Evolutionary conservation across 257 asterid species (phyloP).

Genomic region (Solanum pinnatisectum): DNA sequence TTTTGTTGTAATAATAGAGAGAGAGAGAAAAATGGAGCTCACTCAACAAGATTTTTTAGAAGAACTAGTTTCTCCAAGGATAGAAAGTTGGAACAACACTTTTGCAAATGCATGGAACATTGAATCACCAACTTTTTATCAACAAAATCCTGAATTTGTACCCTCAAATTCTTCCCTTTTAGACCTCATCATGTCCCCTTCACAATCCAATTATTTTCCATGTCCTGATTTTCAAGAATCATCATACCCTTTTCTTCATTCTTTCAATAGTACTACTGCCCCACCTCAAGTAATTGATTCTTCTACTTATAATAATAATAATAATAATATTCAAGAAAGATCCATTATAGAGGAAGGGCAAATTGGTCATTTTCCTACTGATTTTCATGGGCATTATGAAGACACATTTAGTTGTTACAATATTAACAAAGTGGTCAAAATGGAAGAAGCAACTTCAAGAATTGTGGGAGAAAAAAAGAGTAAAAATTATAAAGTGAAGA

Average conservation of each 20-base stretch:
- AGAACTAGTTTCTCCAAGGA: constrained; percentile 43
- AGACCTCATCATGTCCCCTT: constrained; percentile 28
- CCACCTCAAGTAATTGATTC: constrained; percentile 21
- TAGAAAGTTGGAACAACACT: constrained; percentile 29
- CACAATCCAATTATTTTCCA: constrained; percentile 14
- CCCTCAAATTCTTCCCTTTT: constrained; percentile 29
- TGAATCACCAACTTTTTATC: constrained; percentile 15
- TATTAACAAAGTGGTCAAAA: constrained; percentile 7
- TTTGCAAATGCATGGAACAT: constrained; percentile 32
- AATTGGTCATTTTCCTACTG: background rate
- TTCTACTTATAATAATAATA: constrained; percentile 18
- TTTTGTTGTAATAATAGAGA: background rate
- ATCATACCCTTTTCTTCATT: constrained; percentile 45
- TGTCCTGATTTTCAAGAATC: constrained; percentile 35
- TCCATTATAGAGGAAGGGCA: background rate
- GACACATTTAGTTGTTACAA: background rate
- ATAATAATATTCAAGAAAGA: background rate
- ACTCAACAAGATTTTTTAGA: constrained; percentile 37
- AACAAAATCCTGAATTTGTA: constrained; percentile 33
- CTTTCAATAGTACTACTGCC: background rate
- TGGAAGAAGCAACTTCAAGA: background rate
- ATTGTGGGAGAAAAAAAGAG: constrained; percentile 27
- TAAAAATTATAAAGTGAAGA: constrained; percentile 20
- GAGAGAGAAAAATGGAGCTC: constrained; percentile 41
- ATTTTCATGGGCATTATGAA: background rate